These are phyloP conservation scores for Erysimum cheiranthoides DNA, from an alignment of 345 rosid species.

Conservation along the genomic window DNA sequence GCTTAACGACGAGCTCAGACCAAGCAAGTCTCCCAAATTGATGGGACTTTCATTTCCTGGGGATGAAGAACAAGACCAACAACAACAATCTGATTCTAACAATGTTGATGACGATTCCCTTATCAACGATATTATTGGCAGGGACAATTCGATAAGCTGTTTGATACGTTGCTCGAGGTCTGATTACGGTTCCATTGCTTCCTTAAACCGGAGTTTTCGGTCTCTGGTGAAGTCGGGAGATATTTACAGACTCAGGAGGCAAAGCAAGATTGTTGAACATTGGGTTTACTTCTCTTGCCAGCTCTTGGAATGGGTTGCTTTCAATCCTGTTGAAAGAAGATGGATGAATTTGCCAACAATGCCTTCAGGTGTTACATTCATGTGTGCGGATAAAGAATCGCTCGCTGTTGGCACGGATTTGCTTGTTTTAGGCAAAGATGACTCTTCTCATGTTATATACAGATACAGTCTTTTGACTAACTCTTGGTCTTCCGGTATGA, in stretches of 20 bases:
- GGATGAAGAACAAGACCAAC: slow-evolving; percentile 17
- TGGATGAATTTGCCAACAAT: slow-evolving; percentile 78
- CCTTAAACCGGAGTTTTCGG: slow-evolving; percentile 55
- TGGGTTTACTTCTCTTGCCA: slow-evolving; percentile 89
- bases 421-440: slow-evolving; percentile 63
- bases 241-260: slow-evolving; percentile 55
- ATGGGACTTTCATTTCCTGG: slow-evolving; percentile 6
- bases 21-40: slow-evolving; percentile 44
- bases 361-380: slow-evolving; percentile 55
- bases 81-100: slow-evolving; percentile 20
- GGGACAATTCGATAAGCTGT: slow-evolving; percentile 70
- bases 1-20: slow-evolving; percentile 32
- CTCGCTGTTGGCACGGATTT: slow-evolving; percentile 69
- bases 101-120: slow-evolving; percentile 52
- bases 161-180: slow-evolving; percentile 67
- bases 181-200: slow-evolving; percentile 51
- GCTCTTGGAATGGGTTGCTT: slow-evolving; percentile 76
- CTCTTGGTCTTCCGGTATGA: slow-evolving; percentile 54
- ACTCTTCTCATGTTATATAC: slow-evolving; percentile 40
- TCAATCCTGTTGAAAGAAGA: slow-evolving; percentile 58
- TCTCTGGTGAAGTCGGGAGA: slow-evolving; percentile 57
- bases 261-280: slow-evolving; percentile 54
- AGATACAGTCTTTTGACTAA: slow-evolving; percentile 58
- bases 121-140: slow-evolving; percentile 68
- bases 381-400: slow-evolving; percentile 62